Base-by-base conservation (phyloP, 345 rosid genomes). In the Populus alba region DNA sequence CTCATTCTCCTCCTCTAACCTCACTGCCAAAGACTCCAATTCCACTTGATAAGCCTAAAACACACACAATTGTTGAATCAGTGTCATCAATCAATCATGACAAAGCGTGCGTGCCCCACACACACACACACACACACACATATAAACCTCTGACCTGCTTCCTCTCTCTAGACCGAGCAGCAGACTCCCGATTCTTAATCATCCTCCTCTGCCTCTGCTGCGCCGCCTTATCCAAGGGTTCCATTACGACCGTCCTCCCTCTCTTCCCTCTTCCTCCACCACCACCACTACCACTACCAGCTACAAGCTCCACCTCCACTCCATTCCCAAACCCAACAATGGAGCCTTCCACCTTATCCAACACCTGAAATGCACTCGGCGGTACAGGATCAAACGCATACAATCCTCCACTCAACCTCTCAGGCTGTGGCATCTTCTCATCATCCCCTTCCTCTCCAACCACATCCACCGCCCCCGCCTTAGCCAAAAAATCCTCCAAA, bases 131-230 rank as follows among this genome's bases (percentile, higher is more conserved):
- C 45, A 41, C 45, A 41, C 45, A 39, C 0, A 39, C 1, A 39
- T 39, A 39, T 39, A 41, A 41, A 41, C 45, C 45, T 49, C 69
- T 33, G 7, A 91, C 97, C 92, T 92, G 97, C 84, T 96, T 96
- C 84, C 99, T 85, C 82, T 94, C 99, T 83, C 99, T 84, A 8
- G 99, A 96, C 84, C 98, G 81, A 7, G 99, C 99, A 1, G 99
- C 99, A 7, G 97, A 94, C 81, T 96, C 99, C 71, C 99, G 85
- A 71, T 96, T 96, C 95, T 96, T 96, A 43, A 96, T 96, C 99
- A 94, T 96, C 89, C 99, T 90, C 84, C 87, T 88, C 79, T 96
- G 99, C 78, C 99, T 89, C 81, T 96, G 98, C 81, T 91, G 94
- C 8, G 94, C 92, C 0, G 90, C 97, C 86, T 88, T 94, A 75